Evolutionary conservation across 129 eudicot species (phyloP).

Genomic region (Arctium lappa): DNA sequence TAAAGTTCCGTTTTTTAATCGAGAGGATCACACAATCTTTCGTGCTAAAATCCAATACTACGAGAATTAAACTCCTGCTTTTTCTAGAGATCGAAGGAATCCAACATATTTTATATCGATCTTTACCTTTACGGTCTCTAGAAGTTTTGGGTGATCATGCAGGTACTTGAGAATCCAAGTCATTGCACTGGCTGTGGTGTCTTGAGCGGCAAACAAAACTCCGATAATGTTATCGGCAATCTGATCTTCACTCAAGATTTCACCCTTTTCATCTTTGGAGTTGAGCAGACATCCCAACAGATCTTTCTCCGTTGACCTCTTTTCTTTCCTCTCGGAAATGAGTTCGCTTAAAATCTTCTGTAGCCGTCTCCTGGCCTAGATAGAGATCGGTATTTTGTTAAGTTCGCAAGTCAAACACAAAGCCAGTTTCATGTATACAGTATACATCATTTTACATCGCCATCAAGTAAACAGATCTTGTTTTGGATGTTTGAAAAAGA

Average conservation of each 20-base stretch:
- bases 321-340: constrained; percentile 46
- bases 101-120: neutral
- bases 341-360: constrained; percentile 36
- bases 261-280: constrained; percentile 40
- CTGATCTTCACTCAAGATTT: constrained; percentile 40
- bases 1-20: neutral
- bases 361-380: constrained; percentile 49
- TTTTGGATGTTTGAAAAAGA: neutral
- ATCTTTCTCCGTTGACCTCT: constrained; percentile 31
- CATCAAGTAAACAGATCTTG: neutral
- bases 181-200: constrained; percentile 59
- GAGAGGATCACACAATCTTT: neutral
- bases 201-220: constrained; percentile 63
- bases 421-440: neutral
- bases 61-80: neutral
- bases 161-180: constrained; percentile 62
- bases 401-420: neutral
- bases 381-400: neutral
- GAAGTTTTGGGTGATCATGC: constrained; percentile 46
- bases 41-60: neutral
- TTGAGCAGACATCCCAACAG: constrained; percentile 44
- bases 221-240: constrained; percentile 62
- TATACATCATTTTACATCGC: neutral
- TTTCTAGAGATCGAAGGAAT: neutral
- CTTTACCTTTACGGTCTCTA: constrained; percentile 43